Evolutionary conservation across 495 filamentous ascomycete species (phyloP).

Genomic region (Cairneyella variabilis): DNA sequence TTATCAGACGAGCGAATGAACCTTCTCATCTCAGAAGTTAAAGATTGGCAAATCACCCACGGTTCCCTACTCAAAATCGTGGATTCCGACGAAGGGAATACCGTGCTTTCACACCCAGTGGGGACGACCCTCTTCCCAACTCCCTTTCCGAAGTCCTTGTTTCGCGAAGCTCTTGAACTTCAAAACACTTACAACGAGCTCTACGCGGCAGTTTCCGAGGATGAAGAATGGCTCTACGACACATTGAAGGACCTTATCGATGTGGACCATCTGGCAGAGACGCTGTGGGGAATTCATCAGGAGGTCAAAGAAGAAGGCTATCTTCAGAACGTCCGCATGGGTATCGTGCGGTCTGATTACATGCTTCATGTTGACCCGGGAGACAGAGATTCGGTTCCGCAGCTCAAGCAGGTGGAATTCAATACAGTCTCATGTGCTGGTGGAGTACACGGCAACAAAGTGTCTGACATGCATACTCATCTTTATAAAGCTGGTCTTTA

Average conservation of each 20-base stretch:
- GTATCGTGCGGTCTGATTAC: conserved; percentile 93
- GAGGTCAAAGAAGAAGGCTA: conserved; percentile 84
- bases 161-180: conserved; percentile 69
- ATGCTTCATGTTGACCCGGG: conserved; percentile 70
- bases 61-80: conserved; percentile 16
- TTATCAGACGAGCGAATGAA: conserved; percentile 11
- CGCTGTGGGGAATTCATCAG: conserved; percentile 79
- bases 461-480: conserved; percentile 65
- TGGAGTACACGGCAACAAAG: conserved; percentile 74
- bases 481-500: conserved; percentile 13
- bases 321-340: conserved; percentile 70
- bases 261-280: conserved; percentile 82
- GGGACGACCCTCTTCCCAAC: conserved; percentile 94
- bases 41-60: conserved; percentile 20
- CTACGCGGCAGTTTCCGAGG: conserved; percentile 81
- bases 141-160: conserved; percentile 74
- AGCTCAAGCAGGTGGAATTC: conserved; percentile 91
- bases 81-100: conserved; percentile 27
- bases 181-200: conserved; percentile 85
- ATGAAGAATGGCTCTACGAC: conserved; percentile 75
- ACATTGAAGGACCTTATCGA: conserved; percentile 79
- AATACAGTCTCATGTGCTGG: conserved; percentile 97
- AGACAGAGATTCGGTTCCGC: conserved; percentile 27
- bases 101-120: conserved; percentile 73
- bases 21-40: conserved; percentile 10